Base-by-base conservation (phyloP, 78 protist genomes). In the Tieghemostelium lacteum region DNA sequence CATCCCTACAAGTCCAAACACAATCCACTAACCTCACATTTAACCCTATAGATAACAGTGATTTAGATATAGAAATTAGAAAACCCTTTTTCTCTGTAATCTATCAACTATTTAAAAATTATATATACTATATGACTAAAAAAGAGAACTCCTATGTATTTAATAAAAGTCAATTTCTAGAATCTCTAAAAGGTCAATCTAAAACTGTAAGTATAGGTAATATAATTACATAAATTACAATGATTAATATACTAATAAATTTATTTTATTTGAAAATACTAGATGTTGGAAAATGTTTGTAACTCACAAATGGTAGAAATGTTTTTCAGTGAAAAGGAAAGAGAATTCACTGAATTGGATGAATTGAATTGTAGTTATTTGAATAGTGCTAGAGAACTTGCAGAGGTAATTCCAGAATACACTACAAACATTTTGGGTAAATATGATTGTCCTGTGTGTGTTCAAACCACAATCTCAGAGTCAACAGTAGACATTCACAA, bases 11-110 rank as follows among this genome's bases (percentile, higher is more conserved):
- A 24, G 5, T 17, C 20, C 0, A 16, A 5, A 49, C 3, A 22
- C 55, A 40, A 40, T 8, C 12, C 16, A 7, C 2, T 65, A 20
- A 20, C 5, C 16, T n/a, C 5, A n/a, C 24, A 22, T 20, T 58
- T 58, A 6, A n/a, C 7, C 8, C 14, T 62, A 33, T 60, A 83
- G 89, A 83, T 69, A 57, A 66, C 22, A 66, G 52, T 63, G 73
- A 62, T 37, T 31, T 69, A 6, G 89, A 83, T 42, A 19, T 19
- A n/a, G 29, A 55, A 28, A 52, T 83, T 58, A 66, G 89, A 69
- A 83, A 83, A 58, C 89, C 89, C 24, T 83, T 83, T 58, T 83
- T 57, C 31, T 83, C 89, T 58, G 77, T 83, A n/a, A 83, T 83
- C 42, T 83, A 83, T 69, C 89, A 83, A 31, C 39, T 83, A 45